A percentile compares a stretch with the other conserved stretches of the same genome.
phyloP scores from a whole-genome alignment of 805 yeast species.

The Cyberlindnera veronae region DNA sequence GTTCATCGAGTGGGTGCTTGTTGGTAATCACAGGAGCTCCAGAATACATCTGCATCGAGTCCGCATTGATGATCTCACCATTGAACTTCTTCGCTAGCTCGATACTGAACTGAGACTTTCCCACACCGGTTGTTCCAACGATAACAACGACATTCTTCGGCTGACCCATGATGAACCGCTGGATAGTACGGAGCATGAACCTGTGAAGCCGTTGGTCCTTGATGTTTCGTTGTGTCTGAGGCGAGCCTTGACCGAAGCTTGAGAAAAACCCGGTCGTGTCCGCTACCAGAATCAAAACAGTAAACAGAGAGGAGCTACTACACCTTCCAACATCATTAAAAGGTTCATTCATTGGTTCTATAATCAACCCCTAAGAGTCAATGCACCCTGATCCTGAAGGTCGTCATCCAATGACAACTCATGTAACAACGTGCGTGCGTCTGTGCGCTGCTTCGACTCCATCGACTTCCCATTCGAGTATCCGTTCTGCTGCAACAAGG shows the following conservation, averaged over 20 bases:
- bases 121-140: constrained; percentile 95
- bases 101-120: constrained; percentile 77
- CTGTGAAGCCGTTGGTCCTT: too few relatives aligned
- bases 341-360: not conserved
- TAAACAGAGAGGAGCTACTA: too few relatives aligned
- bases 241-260: too few relatives aligned
- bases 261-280: too few relatives aligned
- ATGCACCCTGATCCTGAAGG: constrained; percentile 19
- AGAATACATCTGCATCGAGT: constrained; percentile 92
- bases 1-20: constrained; percentile 81
- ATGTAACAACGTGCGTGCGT: constrained; percentile 21
- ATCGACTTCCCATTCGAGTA: constrained; percentile 1
- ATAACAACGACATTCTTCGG: constrained; percentile 52
- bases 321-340: too few relatives aligned
- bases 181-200: too few relatives aligned
- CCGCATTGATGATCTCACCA: constrained; percentile 94
- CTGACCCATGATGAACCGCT: constrained; percentile 16
- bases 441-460: constrained; percentile 19
- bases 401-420: constrained; percentile 22
- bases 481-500: constrained; percentile 5
- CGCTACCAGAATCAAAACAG: too few relatives aligned
- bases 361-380: constrained; percentile 8
- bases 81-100: constrained; percentile 71
- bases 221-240: too few relatives aligned
- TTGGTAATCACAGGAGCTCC: constrained; percentile 77